A percentile compares a stretch with the other conserved stretches of the same genome.
Evolutionary conservation across 257 asterid genomes (phyloP).

Genomic region (Coffea eugenioides): DNA sequence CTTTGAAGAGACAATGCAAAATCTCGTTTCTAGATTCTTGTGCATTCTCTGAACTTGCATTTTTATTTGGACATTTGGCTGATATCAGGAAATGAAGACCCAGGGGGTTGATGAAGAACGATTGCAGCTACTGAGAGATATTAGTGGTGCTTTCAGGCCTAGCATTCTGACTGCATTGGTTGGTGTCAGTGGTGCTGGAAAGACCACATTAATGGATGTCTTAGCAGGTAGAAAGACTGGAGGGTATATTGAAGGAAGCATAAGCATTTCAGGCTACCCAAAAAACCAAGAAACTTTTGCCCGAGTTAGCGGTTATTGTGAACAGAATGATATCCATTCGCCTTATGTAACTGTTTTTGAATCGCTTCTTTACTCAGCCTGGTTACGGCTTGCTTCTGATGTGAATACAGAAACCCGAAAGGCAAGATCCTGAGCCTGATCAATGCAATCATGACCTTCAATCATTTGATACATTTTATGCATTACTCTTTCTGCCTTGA

Average conservation of each 20-base stretch:
- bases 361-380: constrained; percentile 83
- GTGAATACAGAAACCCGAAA: constrained; percentile 63
- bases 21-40: background rate
- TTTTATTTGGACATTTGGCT: constrained; percentile 1
- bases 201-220: constrained; percentile 91
- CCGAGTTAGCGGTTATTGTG: constrained; percentile 89
- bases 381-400: constrained; percentile 86
- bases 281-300: constrained; percentile 80
- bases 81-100: constrained; percentile 70
- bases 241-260: constrained; percentile 73
- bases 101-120: constrained; percentile 62
- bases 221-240: constrained; percentile 87
- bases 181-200: constrained; percentile 95
- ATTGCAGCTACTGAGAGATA: constrained; percentile 63
- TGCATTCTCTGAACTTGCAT: background rate
- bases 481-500: background rate
- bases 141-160: constrained; percentile 81
- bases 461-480: background rate
- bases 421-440: constrained; percentile 35
- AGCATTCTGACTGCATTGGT: constrained; percentile 79
- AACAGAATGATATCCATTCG: constrained; percentile 85
- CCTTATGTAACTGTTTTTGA: constrained; percentile 82
- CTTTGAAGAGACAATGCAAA: background rate
- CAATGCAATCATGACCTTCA: background rate
- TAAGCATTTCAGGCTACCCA: constrained; percentile 71